Evolutionary conservation across 2,329 filamentous ascomycete species (phyloP), one percentile per base, ranked within the genome.

Genomic region (Dendrostoma leiphaemia): DNA sequence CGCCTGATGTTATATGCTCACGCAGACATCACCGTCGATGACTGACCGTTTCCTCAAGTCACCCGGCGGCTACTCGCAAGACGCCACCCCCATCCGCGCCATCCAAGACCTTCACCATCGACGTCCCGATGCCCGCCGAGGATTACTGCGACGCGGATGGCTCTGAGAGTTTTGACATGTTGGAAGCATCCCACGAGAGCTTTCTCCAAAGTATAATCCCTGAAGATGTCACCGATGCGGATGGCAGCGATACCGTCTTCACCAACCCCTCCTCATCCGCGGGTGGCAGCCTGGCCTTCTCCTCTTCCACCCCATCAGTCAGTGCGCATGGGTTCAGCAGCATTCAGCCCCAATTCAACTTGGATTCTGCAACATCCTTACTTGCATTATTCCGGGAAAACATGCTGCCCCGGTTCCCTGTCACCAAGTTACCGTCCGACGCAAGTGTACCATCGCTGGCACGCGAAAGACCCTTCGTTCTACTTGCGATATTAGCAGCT

Each of bases 311-410:
- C 2, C 62, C 69, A 2, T 61, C 71, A 3, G 41, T 54, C 6
- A 53, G 63, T 54, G 65, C 75, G 31, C 67, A 71, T 37, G 45
- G 26, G 2, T 19, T 49, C 40, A 56, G 48, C 21, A 71, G 73
- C 10, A 70, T 78, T 15, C 77, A 76, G 51, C 79, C 79, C 0
- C 75, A 75, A 61, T 82, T 82, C 66, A 82, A 82, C 64, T 71
- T 81, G 6, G 73, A 78, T 49, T 80, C 77, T n/a, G 80, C 80
- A 4, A 67, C 72, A 32, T 70, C 69, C 5, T 65, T 81, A 3
- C 67, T 83, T 4, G 58, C 59, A 0, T 69, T 67, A 0, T 83
- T 82, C 55, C 64, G 68, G 0, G 55, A 59, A 6, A 60, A 60
- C 7, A 81, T 77, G 74, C 46, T 78, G 19, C 56, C 62, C 1